Evolutionary conservation across 371 early-diverging fungal genomes (phyloP).

Genomic region (Haplosporangium sp.): DNA sequence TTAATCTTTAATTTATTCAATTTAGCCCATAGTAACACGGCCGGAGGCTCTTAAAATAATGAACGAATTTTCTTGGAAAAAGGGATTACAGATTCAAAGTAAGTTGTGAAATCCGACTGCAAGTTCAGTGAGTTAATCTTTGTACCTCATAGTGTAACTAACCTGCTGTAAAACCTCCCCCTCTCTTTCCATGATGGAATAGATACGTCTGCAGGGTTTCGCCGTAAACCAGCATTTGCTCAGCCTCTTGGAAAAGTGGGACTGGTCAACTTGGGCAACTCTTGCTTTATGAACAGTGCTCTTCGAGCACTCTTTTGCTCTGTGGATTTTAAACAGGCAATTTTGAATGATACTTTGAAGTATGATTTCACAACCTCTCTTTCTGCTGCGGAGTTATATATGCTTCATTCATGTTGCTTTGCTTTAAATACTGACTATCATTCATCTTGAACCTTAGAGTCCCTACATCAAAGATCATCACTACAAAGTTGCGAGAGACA

Average conservation of each 20-base stretch:
- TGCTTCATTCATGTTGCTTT: too few relatives aligned
- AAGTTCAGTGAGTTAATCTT: background rate
- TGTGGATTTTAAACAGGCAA: conserved; percentile 25
- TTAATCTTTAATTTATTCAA: too few relatives aligned
- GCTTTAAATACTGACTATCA: too few relatives aligned
- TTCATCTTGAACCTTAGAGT: conserved; percentile 14
- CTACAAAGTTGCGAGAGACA: conserved; percentile 27
- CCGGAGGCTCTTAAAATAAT: conserved; percentile 36
- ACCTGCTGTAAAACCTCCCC: too few relatives aligned
- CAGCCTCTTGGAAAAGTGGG: conserved; percentile 50
- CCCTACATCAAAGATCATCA: conserved; percentile 16
- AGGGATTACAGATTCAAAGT: conserved; percentile 37
- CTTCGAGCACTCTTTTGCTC: conserved; percentile 45
- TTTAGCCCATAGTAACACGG: conserved; percentile 37
- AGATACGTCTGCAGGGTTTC: conserved; percentile 28
- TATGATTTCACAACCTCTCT: background rate
- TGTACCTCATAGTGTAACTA: background rate
- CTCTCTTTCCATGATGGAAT: background rate
- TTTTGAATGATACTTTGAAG: conserved; percentile 27
- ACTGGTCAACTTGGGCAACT: conserved; percentile 55
- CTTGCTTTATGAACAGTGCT: conserved; percentile 58
- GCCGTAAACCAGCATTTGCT: conserved; percentile 14
- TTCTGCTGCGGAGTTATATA: background rate
- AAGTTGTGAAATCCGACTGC: background rate
- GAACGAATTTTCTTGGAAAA: conserved; percentile 45